phyloP scores from a whole-genome alignment of 2,329 filamentous ascomycete genomes.

The Venturiaceae sp. region DNA sequence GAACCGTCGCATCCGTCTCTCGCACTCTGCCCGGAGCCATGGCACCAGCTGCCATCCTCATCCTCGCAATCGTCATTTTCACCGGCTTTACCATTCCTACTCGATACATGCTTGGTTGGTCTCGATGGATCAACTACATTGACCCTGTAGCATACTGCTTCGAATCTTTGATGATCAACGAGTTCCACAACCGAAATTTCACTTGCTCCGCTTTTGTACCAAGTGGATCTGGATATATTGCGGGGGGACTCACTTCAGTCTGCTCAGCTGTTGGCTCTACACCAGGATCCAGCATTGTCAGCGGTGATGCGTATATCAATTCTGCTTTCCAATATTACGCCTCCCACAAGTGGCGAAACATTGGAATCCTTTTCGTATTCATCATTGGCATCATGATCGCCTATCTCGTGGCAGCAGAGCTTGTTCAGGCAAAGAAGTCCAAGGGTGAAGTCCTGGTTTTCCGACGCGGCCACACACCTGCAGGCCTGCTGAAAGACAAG shows the following conservation, averaged over 20 bases:
- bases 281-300: slow-evolving; percentile 26
- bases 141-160: slow-evolving; percentile 75
- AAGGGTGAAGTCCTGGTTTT: slow-evolving; percentile 43
- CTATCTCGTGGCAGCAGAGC: slow-evolving; percentile 36
- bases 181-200: slow-evolving; percentile 61
- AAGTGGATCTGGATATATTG: slow-evolving; percentile 25
- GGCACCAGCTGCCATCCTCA: slow-evolving; percentile 46
- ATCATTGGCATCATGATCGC: slow-evolving; percentile 29
- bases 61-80: slow-evolving; percentile 55
- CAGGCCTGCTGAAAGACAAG: slow-evolving; percentile 10
- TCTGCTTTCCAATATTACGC: slow-evolving; percentile 23
- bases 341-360: slow-evolving; percentile 37
- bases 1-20: slow-evolving; percentile 68
- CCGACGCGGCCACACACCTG: slow-evolving; percentile 30
- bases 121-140: slow-evolving; percentile 73
- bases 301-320: slow-evolving; percentile 27
- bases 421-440: slow-evolving; percentile 38
- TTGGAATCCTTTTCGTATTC: slow-evolving; percentile 36
- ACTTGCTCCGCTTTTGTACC: slow-evolving; percentile 36
- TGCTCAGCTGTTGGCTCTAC: slow-evolving; percentile 32
- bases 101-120: slow-evolving; percentile 66
- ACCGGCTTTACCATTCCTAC: slow-evolving; percentile 55
- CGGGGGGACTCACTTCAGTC: slow-evolving; percentile 21
- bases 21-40: slow-evolving; percentile 52
- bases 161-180: slow-evolving; percentile 72